These are phyloP conservation scores for Fonsecaea monophora DNA, from an alignment of 2,329 filamentous ascomycete genomes.

Conservation along the genomic window DNA sequence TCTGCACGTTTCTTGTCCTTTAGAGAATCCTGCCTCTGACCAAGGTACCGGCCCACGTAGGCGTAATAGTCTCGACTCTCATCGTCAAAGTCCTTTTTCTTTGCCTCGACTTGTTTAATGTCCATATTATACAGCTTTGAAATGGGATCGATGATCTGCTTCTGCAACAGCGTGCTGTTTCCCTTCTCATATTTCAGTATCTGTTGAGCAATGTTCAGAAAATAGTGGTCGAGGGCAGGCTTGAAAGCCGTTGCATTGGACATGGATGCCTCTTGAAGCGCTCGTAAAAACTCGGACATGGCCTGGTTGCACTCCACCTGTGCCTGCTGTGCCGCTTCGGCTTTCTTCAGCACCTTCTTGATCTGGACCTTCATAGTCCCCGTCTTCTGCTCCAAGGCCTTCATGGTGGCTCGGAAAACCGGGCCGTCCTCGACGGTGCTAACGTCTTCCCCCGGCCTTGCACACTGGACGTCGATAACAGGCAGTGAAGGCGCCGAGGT, in stretches of 20 bases:
- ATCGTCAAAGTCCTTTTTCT: conserved; percentile 97
- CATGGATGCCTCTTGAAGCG: conserved; percentile 82
- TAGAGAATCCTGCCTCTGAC: conserved; percentile 90
- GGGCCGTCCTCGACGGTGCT: conserved; percentile 89
- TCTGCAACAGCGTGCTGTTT: conserved; percentile 84
- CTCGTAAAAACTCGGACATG: conserved; percentile 80
- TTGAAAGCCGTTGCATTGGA: conserved; percentile 97
- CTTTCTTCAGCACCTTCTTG: conserved; percentile 93
- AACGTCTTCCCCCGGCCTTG: conserved; percentile 84
- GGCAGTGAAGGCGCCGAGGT: conserved; percentile 50
- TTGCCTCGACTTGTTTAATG: conserved; percentile 95
- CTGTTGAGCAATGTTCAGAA: conserved; percentile 92
- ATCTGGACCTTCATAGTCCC: conserved; percentile 91
- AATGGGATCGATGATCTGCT: conserved; percentile 92
- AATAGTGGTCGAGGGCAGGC: conserved; percentile 95
- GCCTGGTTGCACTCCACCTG: conserved; percentile 87
- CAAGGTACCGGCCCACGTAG: conserved; percentile 94
- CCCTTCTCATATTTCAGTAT: conserved; percentile 86
- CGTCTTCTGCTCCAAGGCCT: conserved; percentile 93
- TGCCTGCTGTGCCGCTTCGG: conserved; percentile 83
- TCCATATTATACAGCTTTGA: conserved; percentile 90
- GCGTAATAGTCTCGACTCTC: conserved; percentile 98
- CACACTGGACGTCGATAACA: conserved; percentile 84
- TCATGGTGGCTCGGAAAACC: conserved; percentile 94
- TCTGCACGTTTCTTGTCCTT: conserved; percentile 97